Base-by-base conservation (phyloP, 257 asterid genomes). In the Solanum sejunctum region DNA sequence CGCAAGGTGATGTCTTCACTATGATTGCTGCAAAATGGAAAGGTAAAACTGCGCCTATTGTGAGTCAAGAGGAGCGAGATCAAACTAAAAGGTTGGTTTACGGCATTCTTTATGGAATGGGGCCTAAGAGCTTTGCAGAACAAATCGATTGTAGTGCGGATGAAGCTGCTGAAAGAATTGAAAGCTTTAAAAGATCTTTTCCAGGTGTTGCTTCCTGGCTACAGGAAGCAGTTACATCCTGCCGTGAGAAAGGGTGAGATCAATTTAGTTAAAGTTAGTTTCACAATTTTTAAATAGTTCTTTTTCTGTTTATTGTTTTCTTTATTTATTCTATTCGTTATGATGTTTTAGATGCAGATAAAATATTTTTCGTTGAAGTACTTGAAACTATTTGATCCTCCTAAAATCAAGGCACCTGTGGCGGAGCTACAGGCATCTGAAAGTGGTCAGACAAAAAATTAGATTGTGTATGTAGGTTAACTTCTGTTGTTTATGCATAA, bases 1-100 rank as follows among this genome's bases (percentile, higher is more conserved):
- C 95, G 66, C 89, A 91, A 84, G 91, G 89, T 83, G 99, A 96
- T 90, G 93, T 93, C 85, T 96, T 96, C 87, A 92, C 93, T 82
- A 89, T 93, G 97, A 92, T 96, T 90, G 97, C 98, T n/a, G 95
- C 99, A 16, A 92, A 91, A 87, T 96, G 99, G 99, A 87, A 90
- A 11, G 92, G 90, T 86, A 96, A 92, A 88, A 87, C 83, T 45
- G 95, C 91, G 92, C 92, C 94, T 66, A 36, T 39, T 88, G 97
- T 96, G 87, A 93, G 89, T 86, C 84, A 91, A 81, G 92, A 92
- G 84, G 99, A 96, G 88, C 91, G 99, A 86, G 95, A 96, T 86
- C 97, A 91, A 85, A 92, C 98, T 13, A 96, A 96, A 91, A 90
- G 93, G 90, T 88, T 96, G 88, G 92, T 96, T 70, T 96, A 96